Base-by-base conservation (phyloP, 164 flowering plant genomes). In the Vitis amurensis region DNA sequence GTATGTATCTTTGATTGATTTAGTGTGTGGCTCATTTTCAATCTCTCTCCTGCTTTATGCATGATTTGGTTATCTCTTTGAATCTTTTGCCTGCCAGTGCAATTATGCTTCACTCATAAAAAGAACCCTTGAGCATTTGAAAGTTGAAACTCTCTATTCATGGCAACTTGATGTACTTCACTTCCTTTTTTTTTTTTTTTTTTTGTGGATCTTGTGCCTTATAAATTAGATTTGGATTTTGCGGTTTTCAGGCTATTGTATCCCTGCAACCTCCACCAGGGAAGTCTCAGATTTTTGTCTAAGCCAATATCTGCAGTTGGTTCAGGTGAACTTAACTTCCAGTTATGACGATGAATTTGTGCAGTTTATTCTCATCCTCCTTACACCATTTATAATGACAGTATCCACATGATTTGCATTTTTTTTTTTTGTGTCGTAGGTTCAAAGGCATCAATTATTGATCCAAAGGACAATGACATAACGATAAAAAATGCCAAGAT, bases 371-470 rank as follows among this genome's bases (percentile, higher is more conserved):
- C 57, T 30, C 59, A n/a, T 50, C 30, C 53, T 79, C 19, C 65
- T 30, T 37, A 16, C 8, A n/a, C 29, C 27, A 23, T 27, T 52
- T 11, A 12, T 30, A 23, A 23, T 23, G 27, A 1, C 27, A 23
- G 27, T 23, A 23, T 23, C 27, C 11, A 13, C 10, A 14, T 50
- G 27, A 44, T 9, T 63, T 15, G 12, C 61, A 52, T 2, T 61
- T 19, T 65, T 11, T n/a, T 56, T 19, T 48, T 19, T 73, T 10
- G 23, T 60, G 29, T 47, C 73, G 59, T 74, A 91, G 97, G 91
- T 62, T 56, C 85, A 29, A 88, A 89, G 82, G 82, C 87, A 71
- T 79, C 92, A 30, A 76, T 81, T 66, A 50, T 82, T 29, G 82
- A 81, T 66, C 50, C 76, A 49, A 66, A 79, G 65, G 90, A 70